Evolutionary conservation across 1,284 basidiomycete genomes (phyloP).

Genomic region (Trichosporon sp.): DNA sequence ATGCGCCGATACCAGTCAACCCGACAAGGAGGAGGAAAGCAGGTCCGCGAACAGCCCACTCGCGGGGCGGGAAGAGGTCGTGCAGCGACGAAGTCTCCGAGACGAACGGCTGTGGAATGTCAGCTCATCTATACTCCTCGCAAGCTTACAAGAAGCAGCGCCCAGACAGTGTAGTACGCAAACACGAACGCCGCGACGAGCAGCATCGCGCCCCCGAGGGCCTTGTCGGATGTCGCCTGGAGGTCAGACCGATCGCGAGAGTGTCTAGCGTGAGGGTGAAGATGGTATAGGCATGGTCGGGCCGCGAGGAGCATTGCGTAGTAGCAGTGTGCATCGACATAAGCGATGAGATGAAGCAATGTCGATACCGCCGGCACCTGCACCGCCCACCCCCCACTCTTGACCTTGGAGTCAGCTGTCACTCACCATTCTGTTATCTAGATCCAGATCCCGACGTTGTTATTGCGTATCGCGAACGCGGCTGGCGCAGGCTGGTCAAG

Average conservation of each 20-base stretch:
- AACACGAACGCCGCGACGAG: conserved; percentile 69
- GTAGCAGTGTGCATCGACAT: not conserved
- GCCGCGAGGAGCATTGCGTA: not conserved
- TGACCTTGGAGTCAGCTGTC: not conserved
- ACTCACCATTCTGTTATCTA: conserved; percentile 1
- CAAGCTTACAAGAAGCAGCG: conserved; percentile 67
- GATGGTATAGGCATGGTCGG: not conserved
- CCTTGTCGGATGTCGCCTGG: conserved; percentile 74
- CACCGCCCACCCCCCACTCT: not conserved
- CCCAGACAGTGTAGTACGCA: conserved; percentile 85
- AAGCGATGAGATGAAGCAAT: not conserved
- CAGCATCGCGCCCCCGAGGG: conserved; percentile 72
- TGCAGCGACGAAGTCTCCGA: conserved; percentile 67
- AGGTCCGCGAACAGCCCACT: conserved; percentile 84
- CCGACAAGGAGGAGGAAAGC: conserved; percentile 74
- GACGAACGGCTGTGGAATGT: conserved; percentile 67
- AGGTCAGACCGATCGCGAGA: not conserved
- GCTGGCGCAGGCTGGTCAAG: too few species aligned
- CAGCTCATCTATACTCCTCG: not conserved
- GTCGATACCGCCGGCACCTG: not conserved
- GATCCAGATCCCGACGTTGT: not conserved
- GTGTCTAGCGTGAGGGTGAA: not conserved
- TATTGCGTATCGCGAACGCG: not conserved
- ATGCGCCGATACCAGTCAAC: conserved; percentile 66
- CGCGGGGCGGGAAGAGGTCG: conserved; percentile 70